Evolutionary conservation across 1,284 basidiomycete species (phyloP).

Genomic region (Sanghuangporus weigelae): DNA sequence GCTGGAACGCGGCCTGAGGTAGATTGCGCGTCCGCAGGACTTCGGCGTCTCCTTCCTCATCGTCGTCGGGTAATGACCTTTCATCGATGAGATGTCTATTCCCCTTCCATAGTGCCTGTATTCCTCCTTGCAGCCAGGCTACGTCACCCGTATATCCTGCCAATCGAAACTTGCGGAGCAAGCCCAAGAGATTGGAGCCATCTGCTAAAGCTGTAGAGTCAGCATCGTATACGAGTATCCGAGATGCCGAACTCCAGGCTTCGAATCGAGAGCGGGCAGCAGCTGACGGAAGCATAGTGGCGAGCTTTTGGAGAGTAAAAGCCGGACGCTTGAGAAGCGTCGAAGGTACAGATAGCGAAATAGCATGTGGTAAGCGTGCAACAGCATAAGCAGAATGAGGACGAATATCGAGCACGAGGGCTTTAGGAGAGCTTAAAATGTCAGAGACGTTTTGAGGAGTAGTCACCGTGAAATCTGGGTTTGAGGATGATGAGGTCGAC

Average conservation of each 20-base stretch:
- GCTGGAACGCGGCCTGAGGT: constrained; percentile 29
- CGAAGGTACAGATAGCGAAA: constrained; percentile 89
- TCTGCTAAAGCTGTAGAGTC: constrained; percentile 60
- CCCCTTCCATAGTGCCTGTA: constrained; percentile 62
- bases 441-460: constrained; percentile 29
- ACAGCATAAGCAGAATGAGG: constrained; percentile 69
- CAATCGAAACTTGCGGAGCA: constrained; percentile 80
- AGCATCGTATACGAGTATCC: constrained; percentile 79
- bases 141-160: constrained; percentile 66
- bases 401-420: constrained; percentile 81
- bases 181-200: constrained; percentile 66
- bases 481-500: not conserved
- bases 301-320: constrained; percentile 71
- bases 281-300: constrained; percentile 66
- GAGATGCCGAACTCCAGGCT: constrained; percentile 47
- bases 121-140: constrained; percentile 77
- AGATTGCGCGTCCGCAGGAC: constrained; percentile 27
- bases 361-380: constrained; percentile 65
- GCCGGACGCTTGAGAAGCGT: constrained; percentile 88
- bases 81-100: constrained; percentile 47
- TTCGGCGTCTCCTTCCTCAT: constrained; percentile 32
- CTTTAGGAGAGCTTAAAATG: constrained; percentile 28
- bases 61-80: constrained; percentile 46
- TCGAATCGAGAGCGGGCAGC: constrained; percentile 56
- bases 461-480: constrained; percentile 28